These are phyloP conservation scores for Phialocephala sp. DNA, from an alignment of 2,329 filamentous ascomycete genomes.

Conservation along the genomic window DNA sequence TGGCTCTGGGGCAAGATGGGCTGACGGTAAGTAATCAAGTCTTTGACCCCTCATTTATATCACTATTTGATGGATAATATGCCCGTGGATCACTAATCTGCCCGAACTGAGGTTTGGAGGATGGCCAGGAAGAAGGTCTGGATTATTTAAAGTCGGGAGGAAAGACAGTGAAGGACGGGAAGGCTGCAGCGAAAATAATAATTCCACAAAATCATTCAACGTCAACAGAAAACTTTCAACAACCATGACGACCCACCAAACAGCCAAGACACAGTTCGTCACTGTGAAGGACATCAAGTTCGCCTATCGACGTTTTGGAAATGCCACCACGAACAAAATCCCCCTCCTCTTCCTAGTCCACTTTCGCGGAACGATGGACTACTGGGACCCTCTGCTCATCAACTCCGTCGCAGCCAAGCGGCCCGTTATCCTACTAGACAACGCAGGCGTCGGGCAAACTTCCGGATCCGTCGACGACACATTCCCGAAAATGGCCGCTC, in stretches of 20 bases:
- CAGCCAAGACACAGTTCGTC: background rate
- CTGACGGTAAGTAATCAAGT: too few relatives aligned
- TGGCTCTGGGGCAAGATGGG: too few relatives aligned
- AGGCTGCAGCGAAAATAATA: too few relatives aligned
- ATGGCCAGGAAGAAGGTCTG: too few relatives aligned
- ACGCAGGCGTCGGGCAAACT: background rate
- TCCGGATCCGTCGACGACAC: background rate
- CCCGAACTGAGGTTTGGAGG: too few relatives aligned
- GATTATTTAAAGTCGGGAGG: too few relatives aligned
- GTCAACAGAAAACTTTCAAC: background rate
- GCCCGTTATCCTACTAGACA: background rate
- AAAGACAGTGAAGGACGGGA: too few relatives aligned
- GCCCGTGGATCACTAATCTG: too few relatives aligned
- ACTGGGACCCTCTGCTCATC: slow-evolving; percentile 2
- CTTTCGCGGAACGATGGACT: slow-evolving; percentile 4
- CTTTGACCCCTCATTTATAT: too few relatives aligned
- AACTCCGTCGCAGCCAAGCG: background rate
- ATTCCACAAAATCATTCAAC: too few relatives aligned
- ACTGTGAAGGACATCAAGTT: background rate
- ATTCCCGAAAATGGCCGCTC: background rate
- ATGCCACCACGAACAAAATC: background rate
- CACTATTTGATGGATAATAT: too few relatives aligned
- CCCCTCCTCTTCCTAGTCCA: background rate
- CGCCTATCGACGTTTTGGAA: slow-evolving; percentile 3
- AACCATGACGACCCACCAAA: slow-evolving; percentile 2